Evolutionary conservation across 441 rosid genomes (phyloP).

Genomic region (Populus trichocarpa): DNA sequence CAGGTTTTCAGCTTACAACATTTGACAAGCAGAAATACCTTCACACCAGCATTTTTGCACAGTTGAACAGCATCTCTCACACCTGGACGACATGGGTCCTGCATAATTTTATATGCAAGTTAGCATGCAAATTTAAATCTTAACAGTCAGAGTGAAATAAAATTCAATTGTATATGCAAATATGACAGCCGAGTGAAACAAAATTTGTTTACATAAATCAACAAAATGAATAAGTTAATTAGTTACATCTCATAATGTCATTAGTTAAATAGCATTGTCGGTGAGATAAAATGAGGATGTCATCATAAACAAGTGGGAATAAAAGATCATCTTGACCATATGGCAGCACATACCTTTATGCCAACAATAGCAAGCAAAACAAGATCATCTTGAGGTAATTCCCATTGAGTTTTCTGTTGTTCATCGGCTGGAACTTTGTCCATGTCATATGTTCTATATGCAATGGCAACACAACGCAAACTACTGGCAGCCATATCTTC

Average conservation of each 20-base stretch:
- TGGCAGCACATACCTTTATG: slow-evolving; percentile 53
- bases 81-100: slow-evolving; percentile 96
- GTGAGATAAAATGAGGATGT: neutral
- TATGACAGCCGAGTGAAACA: neutral
- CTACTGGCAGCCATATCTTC: slow-evolving; percentile 87
- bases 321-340: neutral
- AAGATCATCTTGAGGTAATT: slow-evolving; percentile 81
- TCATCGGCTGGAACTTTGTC: slow-evolving; percentile 71
- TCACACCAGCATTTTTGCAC: slow-evolving; percentile 88
- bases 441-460: slow-evolving; percentile 62
- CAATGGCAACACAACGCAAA: slow-evolving; percentile 95
- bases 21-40: slow-evolving; percentile 39
- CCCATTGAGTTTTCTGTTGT: slow-evolving; percentile 63
- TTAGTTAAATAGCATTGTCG: too few relatives aligned
- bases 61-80: slow-evolving; percentile 72
- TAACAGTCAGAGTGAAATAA: neutral
- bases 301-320: neutral
- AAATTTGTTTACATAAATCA: neutral
- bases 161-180: neutral
- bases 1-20: neutral
- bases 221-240: neutral
- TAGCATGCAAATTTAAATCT: neutral
- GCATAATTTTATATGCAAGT: slow-evolving; percentile 23
- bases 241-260: too few relatives aligned
- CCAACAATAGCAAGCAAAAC: slow-evolving; percentile 87